phyloP scores from a whole-genome alignment of 2,329 filamentous ascomycete species.

The Lasiodiplodia theobromae region DNA sequence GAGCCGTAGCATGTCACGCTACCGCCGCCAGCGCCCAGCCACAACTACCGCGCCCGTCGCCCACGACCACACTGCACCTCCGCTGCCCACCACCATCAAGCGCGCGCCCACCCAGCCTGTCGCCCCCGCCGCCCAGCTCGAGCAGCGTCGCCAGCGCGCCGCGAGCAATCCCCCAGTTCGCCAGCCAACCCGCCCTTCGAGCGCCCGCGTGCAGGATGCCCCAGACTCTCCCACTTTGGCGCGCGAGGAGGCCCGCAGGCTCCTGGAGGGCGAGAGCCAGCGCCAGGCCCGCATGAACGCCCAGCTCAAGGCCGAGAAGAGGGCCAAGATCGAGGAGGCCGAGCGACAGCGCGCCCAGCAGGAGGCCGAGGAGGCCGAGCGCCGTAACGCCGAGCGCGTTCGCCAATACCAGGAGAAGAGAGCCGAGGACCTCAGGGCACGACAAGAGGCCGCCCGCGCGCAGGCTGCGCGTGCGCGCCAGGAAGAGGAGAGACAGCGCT shows the following conservation, averaged over 20 bases:
- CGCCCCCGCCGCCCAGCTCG: background rate
- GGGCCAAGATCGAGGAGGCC: conserved; percentile 40
- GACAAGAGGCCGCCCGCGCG: conserved; percentile 42
- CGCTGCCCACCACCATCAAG: conserved; percentile 28
- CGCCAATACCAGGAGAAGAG: conserved; percentile 36
- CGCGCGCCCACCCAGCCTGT: conserved; percentile 12
- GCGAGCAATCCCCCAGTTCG: conserved; percentile 3
- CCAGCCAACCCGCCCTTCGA: conserved; percentile 9
- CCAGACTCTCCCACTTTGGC: conserved; percentile 33
- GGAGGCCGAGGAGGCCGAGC: conserved; percentile 43
- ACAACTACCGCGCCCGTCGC: conserved; percentile 39
- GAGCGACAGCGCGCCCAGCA: conserved; percentile 40
- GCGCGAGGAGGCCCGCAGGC: conserved; percentile 42
- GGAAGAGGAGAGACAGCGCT: conserved; percentile 36
- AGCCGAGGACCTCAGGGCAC: conserved; percentile 34
- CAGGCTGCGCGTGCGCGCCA: conserved; percentile 39
- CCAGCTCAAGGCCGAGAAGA: conserved; percentile 43
- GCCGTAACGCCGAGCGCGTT: conserved; percentile 36
- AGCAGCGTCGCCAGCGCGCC: conserved; percentile 28
- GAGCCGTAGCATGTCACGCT: conserved; percentile 51
- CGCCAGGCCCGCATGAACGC: conserved; percentile 39
- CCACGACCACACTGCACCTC: conserved; percentile 35
- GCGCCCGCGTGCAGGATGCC: background rate
- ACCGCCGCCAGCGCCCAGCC: conserved; percentile 44
- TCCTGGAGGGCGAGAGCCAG: conserved; percentile 41